These are phyloP conservation scores for Leucogyrophana mollusca DNA, from an alignment of 768 basidiomycete species.

Conservation along the genomic window DNA sequence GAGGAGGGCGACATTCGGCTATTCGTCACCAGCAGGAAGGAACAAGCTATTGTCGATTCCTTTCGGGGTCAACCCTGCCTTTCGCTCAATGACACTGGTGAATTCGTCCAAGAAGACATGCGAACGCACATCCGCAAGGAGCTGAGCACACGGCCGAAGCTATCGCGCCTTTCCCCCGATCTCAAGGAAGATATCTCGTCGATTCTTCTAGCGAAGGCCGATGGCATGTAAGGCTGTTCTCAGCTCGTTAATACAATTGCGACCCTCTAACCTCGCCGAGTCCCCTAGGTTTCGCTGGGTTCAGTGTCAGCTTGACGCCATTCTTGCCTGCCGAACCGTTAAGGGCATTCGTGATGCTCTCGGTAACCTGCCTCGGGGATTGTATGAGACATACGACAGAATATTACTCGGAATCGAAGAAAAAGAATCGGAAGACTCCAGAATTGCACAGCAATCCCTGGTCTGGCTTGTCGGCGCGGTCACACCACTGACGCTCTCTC, in stretches of 20 bases:
- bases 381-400: constrained; percentile 19
- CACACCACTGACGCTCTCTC: constrained; percentile 22
- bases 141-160: constrained; percentile 21
- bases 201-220: constrained; percentile 4
- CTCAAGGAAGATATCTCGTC: constrained; percentile 21
- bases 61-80: constrained; percentile 19
- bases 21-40: constrained; percentile 21
- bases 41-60: constrained; percentile 13
- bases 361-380: constrained; percentile 14
- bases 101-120: constrained; percentile 18
- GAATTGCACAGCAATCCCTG: constrained; percentile 19
- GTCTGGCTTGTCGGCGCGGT: constrained; percentile 25
- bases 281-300: constrained; percentile 23
- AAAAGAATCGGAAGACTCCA: constrained; percentile 16
- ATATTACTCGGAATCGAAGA: constrained; percentile 16
- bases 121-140: constrained; percentile 22
- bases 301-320: constrained; percentile 25
- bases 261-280: neutral
- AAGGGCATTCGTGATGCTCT: constrained; percentile 20
- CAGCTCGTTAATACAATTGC: neutral
- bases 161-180: constrained; percentile 18
- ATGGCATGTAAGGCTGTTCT: constrained; percentile 19
- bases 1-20: constrained; percentile 21
- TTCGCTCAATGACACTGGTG: constrained; percentile 21
- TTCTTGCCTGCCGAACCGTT: constrained; percentile 23